Percentiles rank a stretch among this genome's conserved stretches.
phyloP scores from a whole-genome alignment of 2,329 filamentous ascomycete species.

The Dothideomycetes sp. region DNA sequence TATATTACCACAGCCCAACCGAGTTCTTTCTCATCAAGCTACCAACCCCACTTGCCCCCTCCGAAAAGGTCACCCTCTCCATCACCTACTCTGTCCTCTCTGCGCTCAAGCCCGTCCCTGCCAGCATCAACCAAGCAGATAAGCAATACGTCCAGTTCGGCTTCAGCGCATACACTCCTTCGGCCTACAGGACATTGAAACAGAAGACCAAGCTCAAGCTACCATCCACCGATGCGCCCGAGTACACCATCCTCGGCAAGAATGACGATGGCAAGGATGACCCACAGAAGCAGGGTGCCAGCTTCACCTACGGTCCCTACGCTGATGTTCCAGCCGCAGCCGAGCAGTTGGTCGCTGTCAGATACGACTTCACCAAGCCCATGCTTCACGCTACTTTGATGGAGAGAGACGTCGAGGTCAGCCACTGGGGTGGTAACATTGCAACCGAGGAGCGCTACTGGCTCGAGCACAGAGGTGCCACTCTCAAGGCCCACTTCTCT shows the following conservation, averaged over 20 bases:
- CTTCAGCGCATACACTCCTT: conserved; percentile 76
- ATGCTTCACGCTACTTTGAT: conserved; percentile 67
- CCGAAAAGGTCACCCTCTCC: conserved; percentile 71
- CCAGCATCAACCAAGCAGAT: conserved; percentile 70
- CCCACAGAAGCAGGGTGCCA: conserved; percentile 73
- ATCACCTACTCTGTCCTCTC: conserved; percentile 77
- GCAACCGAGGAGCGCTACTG: conserved; percentile 92
- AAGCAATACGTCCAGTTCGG: conserved; percentile 77
- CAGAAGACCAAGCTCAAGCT: conserved; percentile 98
- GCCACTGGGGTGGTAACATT: conserved; percentile 95
- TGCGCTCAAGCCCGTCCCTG: conserved; percentile 69
- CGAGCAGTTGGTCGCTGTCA: conserved; percentile 59
- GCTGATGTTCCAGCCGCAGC: conserved; percentile 70
- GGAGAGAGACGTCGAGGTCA: conserved; percentile 88
- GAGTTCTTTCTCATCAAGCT: conserved; percentile 79
- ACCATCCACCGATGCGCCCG: conserved; percentile 63
- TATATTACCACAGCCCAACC: conserved; percentile 22
- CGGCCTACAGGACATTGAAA: conserved; percentile 74
- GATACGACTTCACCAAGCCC: conserved; percentile 93
- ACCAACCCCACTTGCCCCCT: conserved; percentile 62
- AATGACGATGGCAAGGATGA: conserved; percentile 52
- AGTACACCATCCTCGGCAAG: conserved; percentile 58
- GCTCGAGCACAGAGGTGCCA: conserved; percentile 75
- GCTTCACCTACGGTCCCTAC: conserved; percentile 85
- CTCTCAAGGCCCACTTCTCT: conserved; percentile 43